These are phyloP conservation scores for Takashimella tepidaria DNA, from an alignment of 1,284 basidiomycete species.

Conservation along the genomic window DNA sequence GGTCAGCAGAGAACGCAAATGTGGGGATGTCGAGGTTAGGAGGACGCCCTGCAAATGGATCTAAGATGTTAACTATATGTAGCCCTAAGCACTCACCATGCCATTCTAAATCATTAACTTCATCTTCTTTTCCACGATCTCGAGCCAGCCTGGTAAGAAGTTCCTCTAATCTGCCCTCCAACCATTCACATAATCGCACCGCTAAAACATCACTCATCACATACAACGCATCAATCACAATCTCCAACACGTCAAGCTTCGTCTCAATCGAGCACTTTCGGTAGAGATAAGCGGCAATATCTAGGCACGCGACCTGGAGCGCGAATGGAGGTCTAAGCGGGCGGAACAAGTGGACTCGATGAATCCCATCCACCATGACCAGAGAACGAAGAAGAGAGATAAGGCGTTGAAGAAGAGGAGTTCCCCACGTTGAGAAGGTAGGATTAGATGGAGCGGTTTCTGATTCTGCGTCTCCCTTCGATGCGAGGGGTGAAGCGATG, in stretches of 20 bases:
- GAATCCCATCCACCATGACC: slow-evolving; percentile 30
- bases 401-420: slow-evolving; percentile 20
- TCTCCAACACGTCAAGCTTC: slow-evolving; percentile 43
- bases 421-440: slow-evolving; percentile 4
- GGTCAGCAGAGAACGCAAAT: slow-evolving; percentile 17
- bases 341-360: slow-evolving; percentile 23
- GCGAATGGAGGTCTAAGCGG: slow-evolving; percentile 35
- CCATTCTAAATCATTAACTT: slow-evolving; percentile 6
- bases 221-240: slow-evolving; percentile 32
- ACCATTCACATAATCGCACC: slow-evolving; percentile 51
- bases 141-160: slow-evolving; percentile 19
- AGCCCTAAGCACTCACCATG: slow-evolving; percentile 10
- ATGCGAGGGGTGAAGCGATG: slow-evolving; percentile 14
- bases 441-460: background rate
- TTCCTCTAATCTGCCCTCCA: slow-evolving; percentile 38
- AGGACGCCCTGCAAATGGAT: slow-evolving; percentile 9
- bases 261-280: slow-evolving; percentile 41
- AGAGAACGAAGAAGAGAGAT: slow-evolving; percentile 17
- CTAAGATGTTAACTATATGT: slow-evolving; percentile 1
- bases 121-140: slow-evolving; percentile 13
- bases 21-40: slow-evolving; percentile 6
- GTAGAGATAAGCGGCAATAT: slow-evolving; percentile 45
- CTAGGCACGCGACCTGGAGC: slow-evolving; percentile 42
- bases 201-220: slow-evolving; percentile 42
- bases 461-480: background rate